Percentiles rank a stretch among this genome's conserved stretches.
Evolutionary conservation across 2,329 filamentous ascomycete species (phyloP).

Genomic region (Aspergillus awamori): DNA sequence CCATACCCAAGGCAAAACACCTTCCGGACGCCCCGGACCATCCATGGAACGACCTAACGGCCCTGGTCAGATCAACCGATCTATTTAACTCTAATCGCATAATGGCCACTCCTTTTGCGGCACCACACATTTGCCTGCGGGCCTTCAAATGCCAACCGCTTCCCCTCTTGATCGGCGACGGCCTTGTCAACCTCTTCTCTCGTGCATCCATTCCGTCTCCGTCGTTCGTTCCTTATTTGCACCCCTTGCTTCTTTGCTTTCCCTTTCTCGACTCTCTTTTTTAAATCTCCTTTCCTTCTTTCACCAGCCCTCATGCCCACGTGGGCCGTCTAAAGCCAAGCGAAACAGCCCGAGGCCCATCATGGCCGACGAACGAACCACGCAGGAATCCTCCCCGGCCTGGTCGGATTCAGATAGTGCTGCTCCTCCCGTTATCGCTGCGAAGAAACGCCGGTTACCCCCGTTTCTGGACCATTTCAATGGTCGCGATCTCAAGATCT

Average conservation of each 20-base stretch:
- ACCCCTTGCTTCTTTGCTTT: not conserved
- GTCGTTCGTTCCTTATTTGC: not conserved
- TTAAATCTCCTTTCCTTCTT: not conserved
- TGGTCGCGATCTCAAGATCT: constrained; percentile 49
- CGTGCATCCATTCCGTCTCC: not conserved
- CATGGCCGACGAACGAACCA: not conserved
- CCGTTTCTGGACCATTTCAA: constrained; percentile 51
- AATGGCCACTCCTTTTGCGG: not conserved
- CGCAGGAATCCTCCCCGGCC: not conserved
- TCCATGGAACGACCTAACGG: not conserved
- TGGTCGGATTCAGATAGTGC: not conserved
- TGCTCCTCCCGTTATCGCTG: not conserved
- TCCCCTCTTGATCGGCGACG: not conserved
- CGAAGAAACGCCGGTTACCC: constrained; percentile 21
- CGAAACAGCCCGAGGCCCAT: not conserved
- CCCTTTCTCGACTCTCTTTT: not conserved
- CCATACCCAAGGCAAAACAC: not conserved
- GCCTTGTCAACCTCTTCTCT: not conserved
- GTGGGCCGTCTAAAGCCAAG: not conserved
- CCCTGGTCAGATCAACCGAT: not conserved
- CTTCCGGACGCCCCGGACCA: not conserved
- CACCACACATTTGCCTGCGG: not conserved
- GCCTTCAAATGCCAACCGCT: not conserved
- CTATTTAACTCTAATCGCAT: not conserved
- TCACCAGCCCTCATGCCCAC: not conserved